phyloP scores from a whole-genome alignment of 176 grass and related monocot species.

The Eragrostis curvula region DNA sequence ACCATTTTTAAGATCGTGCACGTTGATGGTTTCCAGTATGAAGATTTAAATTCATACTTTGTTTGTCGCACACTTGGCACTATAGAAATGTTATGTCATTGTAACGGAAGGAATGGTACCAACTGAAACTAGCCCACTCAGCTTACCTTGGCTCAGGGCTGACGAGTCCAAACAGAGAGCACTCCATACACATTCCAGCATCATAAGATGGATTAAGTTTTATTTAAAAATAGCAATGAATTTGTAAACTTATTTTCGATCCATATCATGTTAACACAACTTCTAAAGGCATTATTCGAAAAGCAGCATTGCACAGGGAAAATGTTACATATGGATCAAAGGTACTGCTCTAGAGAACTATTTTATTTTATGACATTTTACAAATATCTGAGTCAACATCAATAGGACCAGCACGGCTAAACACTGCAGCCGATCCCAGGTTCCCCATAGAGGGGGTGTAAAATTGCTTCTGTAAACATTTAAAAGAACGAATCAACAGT shows the following conservation, averaged over 20 bases:
- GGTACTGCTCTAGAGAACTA: background rate
- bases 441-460: conserved; percentile 34
- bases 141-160: background rate
- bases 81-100: background rate
- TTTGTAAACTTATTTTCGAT: background rate
- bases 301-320: too few relatives aligned
- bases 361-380: conserved; percentile 43
- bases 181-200: too few relatives aligned
- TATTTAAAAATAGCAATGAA: background rate
- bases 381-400: conserved; percentile 39
- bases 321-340: background rate
- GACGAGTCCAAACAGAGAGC: background rate
- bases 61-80: background rate
- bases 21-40: too few relatives aligned
- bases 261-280: too few relatives aligned
- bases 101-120: background rate
- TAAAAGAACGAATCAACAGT: conserved; percentile 48
- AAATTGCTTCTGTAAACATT: conserved; percentile 43
- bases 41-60: background rate
- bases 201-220: background rate
- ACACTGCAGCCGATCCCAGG: conserved; percentile 33
- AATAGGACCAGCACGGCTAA: conserved; percentile 39
- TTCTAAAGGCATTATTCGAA: background rate
- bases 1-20: too few relatives aligned
- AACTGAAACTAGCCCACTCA: background rate